A percentile compares a stretch with the other conserved stretches of the same genome.
Evolutionary conservation across 2,329 filamentous ascomycete species (phyloP).

Genomic region (Arthrobotrys sphaeroides): DNA sequence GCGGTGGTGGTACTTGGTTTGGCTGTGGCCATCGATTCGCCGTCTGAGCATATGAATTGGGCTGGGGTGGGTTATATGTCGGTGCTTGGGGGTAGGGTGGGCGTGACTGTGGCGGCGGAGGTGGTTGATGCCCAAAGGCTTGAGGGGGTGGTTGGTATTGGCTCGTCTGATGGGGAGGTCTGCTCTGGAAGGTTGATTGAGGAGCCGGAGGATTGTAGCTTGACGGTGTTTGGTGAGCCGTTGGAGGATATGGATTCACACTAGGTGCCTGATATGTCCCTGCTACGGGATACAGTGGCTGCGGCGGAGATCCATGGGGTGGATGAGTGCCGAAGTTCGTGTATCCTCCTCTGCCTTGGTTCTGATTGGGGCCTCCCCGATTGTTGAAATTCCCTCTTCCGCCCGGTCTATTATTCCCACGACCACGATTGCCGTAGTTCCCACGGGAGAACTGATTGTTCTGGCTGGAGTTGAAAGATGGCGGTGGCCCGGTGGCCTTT

Average conservation of each 20-base stretch:
- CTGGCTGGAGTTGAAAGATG: conserved; percentile 35
- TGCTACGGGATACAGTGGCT: conserved; percentile 43
- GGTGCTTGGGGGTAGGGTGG: conserved; percentile 38
- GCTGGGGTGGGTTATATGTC: conserved; percentile 13
- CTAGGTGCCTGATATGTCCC: conserved; percentile 28
- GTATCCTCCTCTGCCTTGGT: conserved; percentile 42
- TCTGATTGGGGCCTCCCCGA: conserved; percentile 35
- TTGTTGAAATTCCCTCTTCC: conserved; percentile 50
- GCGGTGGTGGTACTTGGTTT: conserved; percentile 28
- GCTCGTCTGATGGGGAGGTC: conserved; percentile 40
- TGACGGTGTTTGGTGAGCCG: conserved; percentile 28
- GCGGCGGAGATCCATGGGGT: conserved; percentile 36
- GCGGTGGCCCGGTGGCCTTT: conserved; percentile 42
- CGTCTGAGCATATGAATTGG: conserved; percentile 39
- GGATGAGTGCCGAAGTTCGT: conserved; percentile 43
- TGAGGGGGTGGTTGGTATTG: conserved; percentile 51
- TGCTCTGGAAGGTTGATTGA: conserved; percentile 24
- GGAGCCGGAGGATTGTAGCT: conserved; percentile 36
- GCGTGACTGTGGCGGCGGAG: conserved; percentile 32
- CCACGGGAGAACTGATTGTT: conserved; percentile 51
- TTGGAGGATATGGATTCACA: conserved; percentile 28
- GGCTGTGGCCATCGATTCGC: conserved; percentile 46
- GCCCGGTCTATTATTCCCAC: conserved; percentile 35
- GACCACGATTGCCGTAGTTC: conserved; percentile 45
- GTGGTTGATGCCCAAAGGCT: conserved; percentile 47